These are phyloP conservation scores for Lunasporangiospora selenospora DNA, from an alignment of 192 early-diverging fungal genomes.

Conservation along the genomic window DNA sequence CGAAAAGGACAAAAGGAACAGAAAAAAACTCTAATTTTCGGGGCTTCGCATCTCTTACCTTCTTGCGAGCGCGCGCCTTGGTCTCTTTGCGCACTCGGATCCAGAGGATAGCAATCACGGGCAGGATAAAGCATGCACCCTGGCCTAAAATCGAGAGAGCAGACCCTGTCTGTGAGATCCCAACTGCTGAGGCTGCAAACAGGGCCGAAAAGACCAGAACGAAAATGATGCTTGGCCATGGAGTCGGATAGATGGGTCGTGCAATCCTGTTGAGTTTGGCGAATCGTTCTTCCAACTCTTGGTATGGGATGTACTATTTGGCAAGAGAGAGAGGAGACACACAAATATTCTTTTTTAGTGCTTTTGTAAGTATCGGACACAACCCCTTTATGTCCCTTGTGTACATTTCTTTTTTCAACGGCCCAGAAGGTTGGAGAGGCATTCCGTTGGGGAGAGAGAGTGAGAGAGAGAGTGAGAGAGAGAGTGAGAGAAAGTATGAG, in stretches of 20 bases:
- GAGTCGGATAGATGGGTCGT: constrained; percentile 17
- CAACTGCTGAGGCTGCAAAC: constrained; percentile 10
- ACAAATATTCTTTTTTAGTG: too few relatives aligned
- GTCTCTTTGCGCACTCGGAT: constrained; percentile 34
- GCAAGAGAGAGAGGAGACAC: neutral
- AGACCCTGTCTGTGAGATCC: constrained; percentile 5
- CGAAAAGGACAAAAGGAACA: too few relatives aligned
- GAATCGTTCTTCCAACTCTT: constrained; percentile 33
- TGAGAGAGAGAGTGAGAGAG: neutral
- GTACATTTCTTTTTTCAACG: neutral
- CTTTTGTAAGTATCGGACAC: neutral
- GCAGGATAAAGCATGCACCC: constrained; percentile 31
- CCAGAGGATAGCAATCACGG: constrained; percentile 35
- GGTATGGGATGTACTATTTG: constrained; percentile 34
- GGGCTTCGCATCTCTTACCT: too few relatives aligned
- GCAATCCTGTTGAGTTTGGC: constrained; percentile 28
- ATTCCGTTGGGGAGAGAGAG: neutral
- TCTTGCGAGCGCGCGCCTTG: constrained; percentile 19
- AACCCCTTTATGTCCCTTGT: neutral
- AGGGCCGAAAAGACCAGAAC: constrained; percentile 9
- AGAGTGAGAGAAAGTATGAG: neutral
- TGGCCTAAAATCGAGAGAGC: constrained; percentile 23
- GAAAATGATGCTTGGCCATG: constrained; percentile 20
- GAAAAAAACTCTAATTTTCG: too few relatives aligned
- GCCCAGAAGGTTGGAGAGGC: neutral